Conservation (phyloP, 352 stramenopile species). For the Elongisporangium undulatum region DNA sequence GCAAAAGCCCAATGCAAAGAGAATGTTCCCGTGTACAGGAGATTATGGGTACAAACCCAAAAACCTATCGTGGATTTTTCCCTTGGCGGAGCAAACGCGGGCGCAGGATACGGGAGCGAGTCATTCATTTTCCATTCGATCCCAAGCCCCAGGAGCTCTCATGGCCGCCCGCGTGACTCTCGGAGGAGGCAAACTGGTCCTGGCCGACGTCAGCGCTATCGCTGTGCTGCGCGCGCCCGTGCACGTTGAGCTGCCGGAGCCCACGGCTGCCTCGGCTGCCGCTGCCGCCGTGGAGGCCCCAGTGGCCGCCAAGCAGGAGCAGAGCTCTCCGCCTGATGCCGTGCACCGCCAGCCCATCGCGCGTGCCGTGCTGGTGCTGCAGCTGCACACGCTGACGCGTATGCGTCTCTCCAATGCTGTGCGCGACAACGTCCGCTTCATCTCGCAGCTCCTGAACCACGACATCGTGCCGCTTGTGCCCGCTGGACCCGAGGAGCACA, state of each 20-base stretch:
- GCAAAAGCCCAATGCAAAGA: background rate
- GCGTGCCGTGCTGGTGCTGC: conserved; percentile 24
- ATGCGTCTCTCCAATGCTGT: conserved; percentile 20
- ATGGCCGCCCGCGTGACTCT: conserved; percentile 49
- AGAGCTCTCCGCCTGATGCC: background rate
- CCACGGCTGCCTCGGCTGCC: background rate
- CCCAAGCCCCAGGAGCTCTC: conserved; percentile 6
- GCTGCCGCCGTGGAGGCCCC: conserved; percentile 5
- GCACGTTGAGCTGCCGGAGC: conserved; percentile 18
- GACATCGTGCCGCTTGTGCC: conserved; percentile 30
- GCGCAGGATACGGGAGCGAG: background rate
- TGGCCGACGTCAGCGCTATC: conserved; percentile 59
- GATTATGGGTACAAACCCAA: too few relatives aligned
- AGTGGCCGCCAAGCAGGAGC: background rate
- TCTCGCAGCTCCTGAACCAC: conserved; percentile 59
- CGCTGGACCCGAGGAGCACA: conserved; percentile 15
- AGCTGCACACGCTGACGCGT: conserved; percentile 17
- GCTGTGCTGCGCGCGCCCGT: conserved; percentile 44
- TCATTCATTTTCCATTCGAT: background rate
- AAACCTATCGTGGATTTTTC: too few relatives aligned
- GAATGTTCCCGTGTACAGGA: background rate
- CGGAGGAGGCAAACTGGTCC: conserved; percentile 40
- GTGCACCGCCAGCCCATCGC: conserved; percentile 6
- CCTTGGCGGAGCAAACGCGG: too few relatives aligned
- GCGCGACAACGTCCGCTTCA: conserved; percentile 13